These are phyloP conservation scores for Exserohilum turcica DNA, from an alignment of 2,329 filamentous ascomycete species.

Conservation along the genomic window DNA sequence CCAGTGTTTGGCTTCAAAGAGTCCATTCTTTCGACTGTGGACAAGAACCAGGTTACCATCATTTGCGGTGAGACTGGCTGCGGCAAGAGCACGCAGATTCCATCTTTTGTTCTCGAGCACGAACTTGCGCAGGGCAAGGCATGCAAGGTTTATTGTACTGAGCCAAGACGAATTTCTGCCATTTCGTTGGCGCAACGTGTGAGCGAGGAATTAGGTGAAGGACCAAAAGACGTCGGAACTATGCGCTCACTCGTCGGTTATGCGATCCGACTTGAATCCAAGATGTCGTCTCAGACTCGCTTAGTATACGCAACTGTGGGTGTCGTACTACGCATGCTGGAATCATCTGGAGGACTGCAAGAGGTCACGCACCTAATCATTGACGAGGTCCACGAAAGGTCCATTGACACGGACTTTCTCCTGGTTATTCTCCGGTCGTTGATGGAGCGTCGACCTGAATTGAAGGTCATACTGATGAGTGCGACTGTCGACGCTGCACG, in stretches of 20 bases:
- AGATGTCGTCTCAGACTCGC: slow-evolving; percentile 78
- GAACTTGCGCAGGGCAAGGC: slow-evolving; percentile 77
- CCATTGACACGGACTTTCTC: slow-evolving; percentile 95
- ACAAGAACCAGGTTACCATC: slow-evolving; percentile 83
- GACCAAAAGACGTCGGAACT: slow-evolving; percentile 79
- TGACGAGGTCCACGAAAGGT: slow-evolving; percentile 91
- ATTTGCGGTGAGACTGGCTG: slow-evolving; percentile 96
- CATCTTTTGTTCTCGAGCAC: slow-evolving; percentile 88
- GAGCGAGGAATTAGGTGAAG: slow-evolving; percentile 91
- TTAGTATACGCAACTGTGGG: slow-evolving; percentile 87
- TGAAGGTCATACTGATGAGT: slow-evolving; percentile 96
- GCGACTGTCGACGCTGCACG: slow-evolving; percentile 92
- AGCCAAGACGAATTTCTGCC: slow-evolving; percentile 92
- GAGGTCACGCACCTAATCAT: slow-evolving; percentile 93
- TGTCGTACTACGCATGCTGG: slow-evolving; percentile 98
- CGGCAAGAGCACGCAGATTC: slow-evolving; percentile 97
- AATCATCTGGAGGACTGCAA: slow-evolving; percentile 80
- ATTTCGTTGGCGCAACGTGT: slow-evolving; percentile 92
- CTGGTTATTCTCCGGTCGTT: slow-evolving; percentile 89
- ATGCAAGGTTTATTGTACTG: slow-evolving; percentile 94
- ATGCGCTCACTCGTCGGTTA: slow-evolving; percentile 86
- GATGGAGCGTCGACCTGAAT: slow-evolving; percentile 73
- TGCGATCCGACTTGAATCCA: slow-evolving; percentile 90
- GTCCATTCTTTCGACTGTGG: slow-evolving; percentile 76
- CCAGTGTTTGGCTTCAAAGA: slow-evolving; percentile 88